Percentiles rank a stretch among this genome's conserved stretches.
Evolutionary conservation across 768 basidiomycete species (phyloP).

Genomic region (Wakefieldia striispora): DNA sequence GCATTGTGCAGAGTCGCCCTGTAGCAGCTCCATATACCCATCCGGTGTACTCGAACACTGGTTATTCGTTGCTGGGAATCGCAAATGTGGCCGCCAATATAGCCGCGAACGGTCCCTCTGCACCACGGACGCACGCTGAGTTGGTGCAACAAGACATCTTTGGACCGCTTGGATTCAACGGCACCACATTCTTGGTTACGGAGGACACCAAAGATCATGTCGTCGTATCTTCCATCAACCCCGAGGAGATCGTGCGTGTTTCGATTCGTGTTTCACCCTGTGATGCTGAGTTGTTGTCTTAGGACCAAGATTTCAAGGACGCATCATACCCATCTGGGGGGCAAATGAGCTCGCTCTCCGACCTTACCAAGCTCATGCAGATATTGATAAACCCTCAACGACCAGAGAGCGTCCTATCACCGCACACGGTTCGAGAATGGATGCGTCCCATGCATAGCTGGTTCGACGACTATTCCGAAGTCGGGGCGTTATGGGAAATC

Average conservation of each 20-base stretch:
- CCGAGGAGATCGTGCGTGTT: conserved; percentile 35
- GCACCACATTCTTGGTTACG: conserved; percentile 42
- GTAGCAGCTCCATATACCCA: conserved; percentile 43
- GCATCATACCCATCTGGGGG: conserved; percentile 45
- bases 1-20: conserved; percentile 38
- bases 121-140: conserved; percentile 37
- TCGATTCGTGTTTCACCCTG: not conserved
- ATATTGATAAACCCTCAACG: conserved; percentile 42
- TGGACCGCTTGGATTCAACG: conserved; percentile 42
- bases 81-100: conserved; percentile 36
- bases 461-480: conserved; percentile 37
- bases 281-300: not conserved
- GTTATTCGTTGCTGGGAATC: conserved; percentile 33
- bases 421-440: conserved; percentile 41
- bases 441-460: conserved; percentile 39
- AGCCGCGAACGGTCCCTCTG: conserved; percentile 12
- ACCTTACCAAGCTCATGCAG: conserved; percentile 43
- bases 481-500: conserved; percentile 46
- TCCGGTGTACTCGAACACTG: conserved; percentile 43
- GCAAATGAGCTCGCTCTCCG: conserved; percentile 50
- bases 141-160: conserved; percentile 51
- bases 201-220: conserved; percentile 34
- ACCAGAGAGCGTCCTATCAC: conserved; percentile 34
- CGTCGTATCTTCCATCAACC: conserved; percentile 38
- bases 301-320: conserved; percentile 42